Conservation (phyloP, 2,329 filamentous ascomycete genomes). For the Xylaria hypoxylon region DNA sequence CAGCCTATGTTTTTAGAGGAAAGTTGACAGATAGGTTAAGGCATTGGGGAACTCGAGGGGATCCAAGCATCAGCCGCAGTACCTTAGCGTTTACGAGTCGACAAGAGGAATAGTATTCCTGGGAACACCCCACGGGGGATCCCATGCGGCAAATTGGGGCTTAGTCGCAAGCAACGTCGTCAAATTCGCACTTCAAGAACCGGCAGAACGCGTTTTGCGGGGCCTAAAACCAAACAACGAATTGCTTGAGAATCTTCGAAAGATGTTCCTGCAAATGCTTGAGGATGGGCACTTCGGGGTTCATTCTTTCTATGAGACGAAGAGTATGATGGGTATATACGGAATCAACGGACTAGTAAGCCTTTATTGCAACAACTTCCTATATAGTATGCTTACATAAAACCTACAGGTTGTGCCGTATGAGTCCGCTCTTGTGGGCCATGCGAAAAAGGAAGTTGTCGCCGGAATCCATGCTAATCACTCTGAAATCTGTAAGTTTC, state of each 20-base stretch:
- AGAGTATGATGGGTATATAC: slow-evolving; percentile 9
- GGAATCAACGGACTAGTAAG: slow-evolving; percentile 14
- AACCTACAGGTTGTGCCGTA: slow-evolving; percentile 11
- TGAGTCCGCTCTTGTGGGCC: slow-evolving; percentile 16
- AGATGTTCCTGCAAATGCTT: slow-evolving; percentile 19
- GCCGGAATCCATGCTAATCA: slow-evolving; percentile 11
- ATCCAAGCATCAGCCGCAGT: background rate
- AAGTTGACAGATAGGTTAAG: background rate
- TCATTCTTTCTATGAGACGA: slow-evolving; percentile 23
- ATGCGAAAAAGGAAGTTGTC: slow-evolving; percentile 9
- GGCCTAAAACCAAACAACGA: slow-evolving; percentile 18
- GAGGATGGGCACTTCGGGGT: slow-evolving; percentile 15
- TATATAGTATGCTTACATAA: no score
- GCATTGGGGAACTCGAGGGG: background rate
- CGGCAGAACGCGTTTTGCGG: background rate
- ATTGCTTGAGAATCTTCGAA: slow-evolving; percentile 15
- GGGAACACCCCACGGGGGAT: slow-evolving; percentile 2
- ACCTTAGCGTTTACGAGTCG: background rate
- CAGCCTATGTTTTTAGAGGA: no score
- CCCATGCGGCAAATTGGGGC: background rate
- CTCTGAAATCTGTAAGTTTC: slow-evolving; percentile 20
- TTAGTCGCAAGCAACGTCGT: background rate
- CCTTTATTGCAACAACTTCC: background rate
- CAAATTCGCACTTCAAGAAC: background rate
- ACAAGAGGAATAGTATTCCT: slow-evolving; percentile 7